A percentile compares a stretch with the other conserved stretches of the same genome.
These are phyloP conservation scores for Gossypium trilobum DNA, from an alignment of 441 rosid genomes.

Conservation along the genomic window DNA sequence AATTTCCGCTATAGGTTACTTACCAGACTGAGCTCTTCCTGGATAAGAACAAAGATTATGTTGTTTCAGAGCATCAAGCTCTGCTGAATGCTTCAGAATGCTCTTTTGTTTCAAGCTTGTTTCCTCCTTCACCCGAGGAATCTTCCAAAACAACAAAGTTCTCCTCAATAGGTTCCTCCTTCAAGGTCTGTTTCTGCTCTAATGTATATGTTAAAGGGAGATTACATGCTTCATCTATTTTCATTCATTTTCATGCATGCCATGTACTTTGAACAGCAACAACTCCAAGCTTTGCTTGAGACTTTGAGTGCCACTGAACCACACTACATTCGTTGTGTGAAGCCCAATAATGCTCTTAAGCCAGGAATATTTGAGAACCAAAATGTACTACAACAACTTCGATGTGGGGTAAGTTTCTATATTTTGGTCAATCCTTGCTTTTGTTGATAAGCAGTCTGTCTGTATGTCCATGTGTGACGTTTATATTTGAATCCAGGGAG, in stretches of 20 bases:
- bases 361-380: constrained; percentile 72
- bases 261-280: constrained; percentile 55
- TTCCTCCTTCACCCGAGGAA: constrained; percentile 72
- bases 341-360: constrained; percentile 88
- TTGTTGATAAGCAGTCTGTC: constrained; percentile 8
- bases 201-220: constrained; percentile 3
- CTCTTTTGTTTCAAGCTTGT: constrained; percentile 71
- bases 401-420: constrained; percentile 76
- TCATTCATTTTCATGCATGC: constrained; percentile 8
- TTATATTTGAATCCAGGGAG: constrained; percentile 52
- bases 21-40: constrained; percentile 86
- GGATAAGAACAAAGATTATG: constrained; percentile 97
- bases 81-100: constrained; percentile 66
- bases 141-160: constrained; percentile 85
- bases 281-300: constrained; percentile 89
- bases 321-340: constrained; percentile 82
- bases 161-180: constrained; percentile 83
- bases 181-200: constrained; percentile 56
- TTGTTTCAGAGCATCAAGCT: constrained; percentile 87
- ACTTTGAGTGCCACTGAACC: constrained; percentile 87
- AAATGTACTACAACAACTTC: constrained; percentile 79
- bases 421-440: constrained; percentile 20
- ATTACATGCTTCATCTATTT: constrained; percentile 14
- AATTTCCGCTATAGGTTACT: constrained; percentile 48
- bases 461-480: constrained; percentile 5